Evolutionary conservation across 2,329 filamentous ascomycete species (phyloP), one percentile per base, ranked within the genome.

Genomic region (Pyrenophora teres): DNA sequence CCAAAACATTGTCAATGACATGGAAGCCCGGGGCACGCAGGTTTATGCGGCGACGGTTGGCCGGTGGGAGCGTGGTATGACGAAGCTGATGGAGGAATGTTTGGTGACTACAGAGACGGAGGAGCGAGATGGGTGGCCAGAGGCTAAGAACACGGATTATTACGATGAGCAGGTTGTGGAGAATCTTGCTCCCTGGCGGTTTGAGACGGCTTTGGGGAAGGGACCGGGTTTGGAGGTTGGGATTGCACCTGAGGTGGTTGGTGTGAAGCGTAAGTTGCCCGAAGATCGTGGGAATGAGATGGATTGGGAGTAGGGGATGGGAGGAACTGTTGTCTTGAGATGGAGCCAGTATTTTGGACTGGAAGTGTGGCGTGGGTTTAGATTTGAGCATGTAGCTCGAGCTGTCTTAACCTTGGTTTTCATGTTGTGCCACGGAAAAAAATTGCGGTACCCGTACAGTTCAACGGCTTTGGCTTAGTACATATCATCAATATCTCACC

Each of bases 131-230:
- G 33, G 23, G 10, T 46, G 51, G 51, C 21, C 13, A 1, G 10
- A 13, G 27, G 10, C 7, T 25, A 8, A 9, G 23, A 9, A 6
- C 2, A 7, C 2, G 6, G 6, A 25, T 2, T 25, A 7, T 7
- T 25, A 7, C 4, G 10, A 12, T 21, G n/a, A 7, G 18, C 2
- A 13, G 12, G 8, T 40, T 40, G 7, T 25, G 12, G 8, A n/a
- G 5, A 12, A 23, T 3, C 10, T 12, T 10, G 27, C 27, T 30
- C 7, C 9, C 2, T 51, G 52, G 52, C n/a, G 3, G 6, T 51
- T 47, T 40, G 43, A 37, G 35, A n/a, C 7, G 38, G 42, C 36
- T 15, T 44, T 43, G 52, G 39, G 42, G 0, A 51, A 10, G 23
- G 30, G 39, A 3, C 0, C 1, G 8, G 9, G 18, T 15, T 23